Evolutionary conservation across 306 rosid genomes (phyloP), one percentile per base, ranked within the genome.

Genomic region (Trifolium fragiferum): DNA sequence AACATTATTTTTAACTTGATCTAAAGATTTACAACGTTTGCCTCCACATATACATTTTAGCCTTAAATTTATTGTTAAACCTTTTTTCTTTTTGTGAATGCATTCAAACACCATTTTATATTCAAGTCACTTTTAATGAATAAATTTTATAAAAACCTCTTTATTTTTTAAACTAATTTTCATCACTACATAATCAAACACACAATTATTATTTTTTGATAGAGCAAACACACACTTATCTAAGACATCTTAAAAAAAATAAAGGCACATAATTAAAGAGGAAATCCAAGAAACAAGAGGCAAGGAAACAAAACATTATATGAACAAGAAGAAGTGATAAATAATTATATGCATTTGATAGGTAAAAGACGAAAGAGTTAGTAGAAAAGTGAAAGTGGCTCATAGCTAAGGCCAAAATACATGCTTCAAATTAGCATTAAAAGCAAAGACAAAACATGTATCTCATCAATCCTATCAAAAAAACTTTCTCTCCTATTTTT

Each of bases 401-500:
- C 4, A 9, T 33, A 33, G 84, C 81, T n/a, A 81, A 53, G 64
- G 51, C 81, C 81, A 81, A 76, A 76, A 74, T 70, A 51, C 80
- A 18, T 75, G 80, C 8, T 51, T 80, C 76, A 16, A 75, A 75
- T 72, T 78, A 65, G 74, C 78, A 72, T 72, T 72, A 20, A 66
- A 75, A 75, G 76, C 80, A 70, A 69, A 70, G 84, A 81, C 84
- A 81, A 75, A 70, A 70, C 77, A 75, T 70, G 73, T 75, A 81
- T 81, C 77, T 75, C 74, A 74, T 80, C 83, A 80, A 80, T 80
- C 79, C 79, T 73, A 66, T 65, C 6, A 7, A 33, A n/a, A n/a
- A 10, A 79, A 65, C 74, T 72, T 20, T 72, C 78, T 70, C 76
- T n/a, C 74, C 10, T 72, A 44, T 35, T 72, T 33, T 43, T 61